These are phyloP conservation scores for Tolypocladium cylindrosporum DNA, from an alignment of 2,329 filamentous ascomycete species.

Conservation along the genomic window DNA sequence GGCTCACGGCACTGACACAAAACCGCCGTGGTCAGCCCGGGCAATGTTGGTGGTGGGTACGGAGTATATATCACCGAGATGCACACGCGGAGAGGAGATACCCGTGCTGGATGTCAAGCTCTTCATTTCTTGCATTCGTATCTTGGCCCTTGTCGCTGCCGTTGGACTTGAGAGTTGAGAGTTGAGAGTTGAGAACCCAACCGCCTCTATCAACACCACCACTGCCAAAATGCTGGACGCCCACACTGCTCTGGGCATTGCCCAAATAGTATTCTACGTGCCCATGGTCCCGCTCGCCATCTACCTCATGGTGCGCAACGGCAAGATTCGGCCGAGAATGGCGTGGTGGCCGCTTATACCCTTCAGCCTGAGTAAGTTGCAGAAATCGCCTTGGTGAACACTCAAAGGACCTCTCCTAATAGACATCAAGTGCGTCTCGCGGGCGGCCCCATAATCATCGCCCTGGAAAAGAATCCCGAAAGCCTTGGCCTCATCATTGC, in stretches of 20 bases:
- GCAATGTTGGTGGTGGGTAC: background rate
- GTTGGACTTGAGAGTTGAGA: background rate
- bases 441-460: conserved; percentile 16
- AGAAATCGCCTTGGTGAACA: too few relatives aligned
- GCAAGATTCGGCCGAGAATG: conserved; percentile 14
- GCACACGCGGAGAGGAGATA: too few relatives aligned
- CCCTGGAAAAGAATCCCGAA: conserved; percentile 8
- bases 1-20: background rate
- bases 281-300: conserved; percentile 14
- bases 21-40: background rate
- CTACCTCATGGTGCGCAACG: conserved; percentile 14
- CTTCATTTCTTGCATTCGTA: background rate
- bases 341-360: conserved; percentile 16
- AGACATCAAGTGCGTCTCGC: conserved; percentile 12
- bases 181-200: background rate
- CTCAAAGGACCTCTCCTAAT: background rate
- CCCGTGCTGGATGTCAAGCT: too few relatives aligned
- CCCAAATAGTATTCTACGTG: conserved; percentile 15
- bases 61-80: background rate
- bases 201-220: background rate
- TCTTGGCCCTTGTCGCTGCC: background rate
- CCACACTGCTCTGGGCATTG: conserved; percentile 13
- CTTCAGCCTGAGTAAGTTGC: conserved; percentile 11
- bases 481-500: conserved; percentile 14
- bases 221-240: conserved; percentile 7